Percentiles rank a stretch among this genome's conserved stretches.
Conservation (phyloP, 176 grass and related monocot species). For the Zea mays region Zm-B73-REFERENCE-NAM-5.0 NC_050104.1:114211001-114211500, state of each 20-base stretch:
- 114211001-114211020: constrained; percentile 6
- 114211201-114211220: not conserved
- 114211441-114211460: not conserved
- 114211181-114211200: constrained; percentile 47
- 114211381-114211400: not conserved
- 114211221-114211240: not conserved
- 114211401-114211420: not conserved
- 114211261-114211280: not conserved
- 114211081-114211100: constrained; percentile 24
- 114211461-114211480: not conserved
- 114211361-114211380: not conserved
- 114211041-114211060: not conserved
- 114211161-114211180: constrained; percentile 58
- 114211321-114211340: not conserved
- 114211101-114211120: constrained; percentile 31
- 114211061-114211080: constrained; percentile 1
- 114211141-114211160: constrained; percentile 43
- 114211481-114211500: not conserved
- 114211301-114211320: not conserved
- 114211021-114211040: not conserved
- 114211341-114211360: not conserved
- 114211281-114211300: not conserved
- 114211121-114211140: constrained; percentile 35
- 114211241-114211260: no score
- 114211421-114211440: not conserved